Evolutionary conservation across 805 yeast species (phyloP).

Genomic region (Limtongia smithiae): DNA sequence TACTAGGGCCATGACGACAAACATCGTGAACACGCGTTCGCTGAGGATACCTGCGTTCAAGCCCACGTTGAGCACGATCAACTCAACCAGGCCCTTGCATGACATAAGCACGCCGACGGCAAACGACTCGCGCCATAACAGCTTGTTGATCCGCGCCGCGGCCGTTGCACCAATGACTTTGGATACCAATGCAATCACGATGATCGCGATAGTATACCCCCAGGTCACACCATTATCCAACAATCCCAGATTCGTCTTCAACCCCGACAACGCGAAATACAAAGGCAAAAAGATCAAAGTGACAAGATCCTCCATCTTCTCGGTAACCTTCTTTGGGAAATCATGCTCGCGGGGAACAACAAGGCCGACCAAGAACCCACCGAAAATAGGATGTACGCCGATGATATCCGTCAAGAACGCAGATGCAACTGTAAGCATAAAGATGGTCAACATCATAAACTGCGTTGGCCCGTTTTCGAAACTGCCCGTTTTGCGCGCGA

Average conservation of each 20-base stretch:
- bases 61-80: slow-evolving; percentile 42
- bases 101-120: slow-evolving; percentile 81
- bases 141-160: slow-evolving; percentile 59
- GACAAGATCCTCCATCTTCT: slow-evolving; percentile 73
- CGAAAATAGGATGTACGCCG: slow-evolving; percentile 84
- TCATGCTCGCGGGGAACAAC: slow-evolving; percentile 74
- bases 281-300: slow-evolving; percentile 69
- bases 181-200: slow-evolving; percentile 62
- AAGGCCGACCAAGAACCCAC: slow-evolving; percentile 75
- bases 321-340: slow-evolving; percentile 64
- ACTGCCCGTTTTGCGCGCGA: slow-evolving; percentile 50
- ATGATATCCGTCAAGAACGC: slow-evolving; percentile 79
- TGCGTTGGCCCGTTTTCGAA: slow-evolving; percentile 56
- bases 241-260: slow-evolving; percentile 63
- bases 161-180: slow-evolving; percentile 65
- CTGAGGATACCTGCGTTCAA: slow-evolving; percentile 65
- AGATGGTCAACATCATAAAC: slow-evolving; percentile 57
- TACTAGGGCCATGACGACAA: slow-evolving; percentile 75
- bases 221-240: slow-evolving; percentile 66
- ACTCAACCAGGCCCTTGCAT: slow-evolving; percentile 59
- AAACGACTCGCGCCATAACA: slow-evolving; percentile 68
- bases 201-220: slow-evolving; percentile 71
- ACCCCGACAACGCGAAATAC: slow-evolving; percentile 77
- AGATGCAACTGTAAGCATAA: slow-evolving; percentile 57
- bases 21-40: slow-evolving; percentile 69